Evolutionary conservation across 768 basidiomycete species (phyloP), one percentile per base, ranked within the genome.

Genomic region (Termitomyces heimii): DNA sequence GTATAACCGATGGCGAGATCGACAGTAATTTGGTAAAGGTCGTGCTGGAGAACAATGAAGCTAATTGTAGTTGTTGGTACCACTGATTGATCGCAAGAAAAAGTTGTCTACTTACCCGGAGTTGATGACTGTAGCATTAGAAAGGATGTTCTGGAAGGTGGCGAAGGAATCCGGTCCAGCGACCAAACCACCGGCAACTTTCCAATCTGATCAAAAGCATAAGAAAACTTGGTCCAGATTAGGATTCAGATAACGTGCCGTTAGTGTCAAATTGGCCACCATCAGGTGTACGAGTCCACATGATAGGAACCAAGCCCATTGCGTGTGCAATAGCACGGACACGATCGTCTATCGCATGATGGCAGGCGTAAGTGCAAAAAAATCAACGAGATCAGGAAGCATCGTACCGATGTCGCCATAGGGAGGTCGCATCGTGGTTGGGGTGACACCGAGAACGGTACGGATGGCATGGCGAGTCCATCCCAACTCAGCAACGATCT

Each of bases 401-500:
- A 22, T 67, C 43, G 12, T 54, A 84, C 83, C 85, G 29, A 92
- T 89, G 65, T 93, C 91, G 64, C 91, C 90, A 61, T 78, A 92
- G 43, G 91, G 91, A 42, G 90, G 85, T 56, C 90, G 83, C 88
- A 88, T 88, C 5, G 82, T 82, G 9, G 80, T 86, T 0, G 90
- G 90, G 1, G 88, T 88, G 28, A 92, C 85, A 62, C 89, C 89
- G 56, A 89, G 73, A 22, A 89, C 81, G 2, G 67, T 68, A 71
- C 88, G 85, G 75, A 98, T 95, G 52, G 86, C 84, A 71, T 90
- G 84, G 55, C 88, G 88, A 54, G 93, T 89, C 88, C 91, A 98
- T 51, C 92, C 94, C 37, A 98, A 77, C 72, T 98, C 94, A 22
- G 94, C 95, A 16, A 98, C 92, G 53, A 96, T 80, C 75, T 96